A percentile compares a stretch with the other conserved stretches of the same genome.
Conservation (phyloP, 2,329 filamentous ascomycete genomes). For the Cladobotryum mycophilum region DNA sequence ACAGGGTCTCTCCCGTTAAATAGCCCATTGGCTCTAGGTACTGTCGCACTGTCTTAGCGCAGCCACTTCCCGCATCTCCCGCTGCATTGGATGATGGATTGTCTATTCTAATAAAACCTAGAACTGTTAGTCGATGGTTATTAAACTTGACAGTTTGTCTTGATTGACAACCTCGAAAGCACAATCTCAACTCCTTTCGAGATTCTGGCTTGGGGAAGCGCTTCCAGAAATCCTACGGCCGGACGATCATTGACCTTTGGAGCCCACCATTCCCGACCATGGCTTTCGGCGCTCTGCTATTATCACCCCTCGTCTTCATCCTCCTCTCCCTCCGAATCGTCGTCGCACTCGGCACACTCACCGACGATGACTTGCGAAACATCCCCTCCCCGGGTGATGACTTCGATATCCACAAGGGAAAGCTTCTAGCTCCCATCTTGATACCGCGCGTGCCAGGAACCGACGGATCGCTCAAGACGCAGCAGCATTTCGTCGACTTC, state of each 20-base stretch:
- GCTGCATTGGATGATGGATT: too few species aligned
- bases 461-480: slow-evolving; percentile 62
- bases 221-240: neutral
- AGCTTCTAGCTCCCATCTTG: slow-evolving; percentile 78
- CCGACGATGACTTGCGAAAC: slow-evolving; percentile 64
- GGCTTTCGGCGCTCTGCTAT: slow-evolving; percentile 10
- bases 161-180: neutral
- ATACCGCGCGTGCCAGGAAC: slow-evolving; percentile 85
- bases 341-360: slow-evolving; percentile 49
- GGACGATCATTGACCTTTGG: neutral
- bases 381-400: slow-evolving; percentile 68
- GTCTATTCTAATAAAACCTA: too few species aligned
- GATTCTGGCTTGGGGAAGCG: neutral
- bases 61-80: too few species aligned
- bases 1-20: too few species aligned
- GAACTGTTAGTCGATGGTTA: too few species aligned
- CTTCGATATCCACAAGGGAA: slow-evolving; percentile 71
- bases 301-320: slow-evolving; percentile 15
- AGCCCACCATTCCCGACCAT: slow-evolving; percentile 12
- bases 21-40: too few species aligned
- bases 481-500: slow-evolving; percentile 79
- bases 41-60: too few species aligned
- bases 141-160: neutral
- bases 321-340: slow-evolving; percentile 16
- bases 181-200: neutral